These are phyloP conservation scores for Aristolochia fimbriata DNA, from an alignment of 164 flowering plant species.

Conservation along the genomic window DNA sequence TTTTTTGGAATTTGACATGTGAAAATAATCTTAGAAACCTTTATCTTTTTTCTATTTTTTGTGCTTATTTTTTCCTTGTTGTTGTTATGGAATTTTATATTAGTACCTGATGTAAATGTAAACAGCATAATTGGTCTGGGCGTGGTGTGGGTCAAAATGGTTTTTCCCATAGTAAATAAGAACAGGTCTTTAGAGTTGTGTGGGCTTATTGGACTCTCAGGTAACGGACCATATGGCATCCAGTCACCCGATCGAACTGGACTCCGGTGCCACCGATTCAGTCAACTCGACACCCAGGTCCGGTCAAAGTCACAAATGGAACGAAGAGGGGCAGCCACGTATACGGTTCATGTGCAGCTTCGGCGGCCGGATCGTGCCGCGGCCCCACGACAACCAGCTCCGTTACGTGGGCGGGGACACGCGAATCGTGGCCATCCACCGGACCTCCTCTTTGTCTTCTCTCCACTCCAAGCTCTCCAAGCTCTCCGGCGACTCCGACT, in stretches of 20 bases:
- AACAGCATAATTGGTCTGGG: too few species aligned
- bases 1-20: too few species aligned
- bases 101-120: too few species aligned
- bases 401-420: slow-evolving; percentile 97
- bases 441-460: slow-evolving; percentile 38
- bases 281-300: slow-evolving; percentile 28
- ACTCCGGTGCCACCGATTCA: slow-evolving; percentile 30
- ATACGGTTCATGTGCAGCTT: slow-evolving; percentile 92
- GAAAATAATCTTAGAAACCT: too few species aligned
- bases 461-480: slow-evolving; percentile 56
- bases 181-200: too few species aligned
- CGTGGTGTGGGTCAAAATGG: too few species aligned
- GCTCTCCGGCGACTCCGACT: slow-evolving; percentile 29
- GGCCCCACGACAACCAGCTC: slow-evolving; percentile 94
- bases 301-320: slow-evolving; percentile 2
- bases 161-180: too few species aligned
- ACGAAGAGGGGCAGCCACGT: slow-evolving; percentile 27
- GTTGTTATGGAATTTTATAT: too few species aligned
- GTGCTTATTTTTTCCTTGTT: too few species aligned
- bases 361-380: slow-evolving; percentile 85
- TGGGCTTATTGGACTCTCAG: too few species aligned
- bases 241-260: slow-evolving; percentile 32
- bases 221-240: slow-evolving; percentile 19
- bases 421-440: slow-evolving; percentile 65
- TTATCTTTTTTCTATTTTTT: too few species aligned